Conservation (phyloP, 179 eudicot species). For the Spinacia oleracea region DNA sequence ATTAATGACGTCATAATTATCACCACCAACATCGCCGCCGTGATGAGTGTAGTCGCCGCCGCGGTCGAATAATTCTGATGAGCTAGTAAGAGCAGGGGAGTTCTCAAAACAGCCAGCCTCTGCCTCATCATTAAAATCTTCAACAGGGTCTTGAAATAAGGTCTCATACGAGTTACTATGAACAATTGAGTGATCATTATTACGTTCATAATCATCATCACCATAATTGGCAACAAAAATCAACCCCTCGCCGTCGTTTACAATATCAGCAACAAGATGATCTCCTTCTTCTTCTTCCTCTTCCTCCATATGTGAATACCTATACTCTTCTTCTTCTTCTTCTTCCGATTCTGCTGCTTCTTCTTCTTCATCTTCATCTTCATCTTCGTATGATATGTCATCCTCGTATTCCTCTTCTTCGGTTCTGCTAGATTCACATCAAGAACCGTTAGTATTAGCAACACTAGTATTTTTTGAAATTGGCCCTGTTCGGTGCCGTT, state of each 20-base stretch:
- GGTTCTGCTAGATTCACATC: conserved; percentile 27
- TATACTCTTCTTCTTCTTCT: conserved; percentile 40
- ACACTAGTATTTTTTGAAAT: background rate
- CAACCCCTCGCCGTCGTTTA: conserved; percentile 33
- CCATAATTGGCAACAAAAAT: conserved; percentile 24
- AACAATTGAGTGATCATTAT: background rate
- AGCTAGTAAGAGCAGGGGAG: conserved; percentile 18
- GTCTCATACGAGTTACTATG: conserved; percentile 22
- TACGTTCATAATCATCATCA: background rate
- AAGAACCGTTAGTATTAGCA: too few relatives aligned
- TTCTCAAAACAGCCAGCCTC: too few relatives aligned
- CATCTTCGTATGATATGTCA: conserved; percentile 24
- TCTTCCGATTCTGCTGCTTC: conserved; percentile 35
- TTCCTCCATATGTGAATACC: conserved; percentile 24
- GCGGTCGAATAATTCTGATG: conserved; percentile 30
- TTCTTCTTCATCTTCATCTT: conserved; percentile 15
- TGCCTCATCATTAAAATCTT: conserved; percentile 17
- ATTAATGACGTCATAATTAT: conserved; percentile 17
- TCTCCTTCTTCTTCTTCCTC: conserved; percentile 27
- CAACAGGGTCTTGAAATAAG: conserved; percentile 25
- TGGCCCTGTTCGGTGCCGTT: too few relatives aligned
- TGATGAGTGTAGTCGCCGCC: conserved; percentile 17
- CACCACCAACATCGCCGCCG: conserved; percentile 24
- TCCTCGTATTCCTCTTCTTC: conserved; percentile 58
- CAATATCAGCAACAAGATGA: conserved; percentile 54